Base-by-base conservation (phyloP, 176 grass and related monocot genomes). In the Rhynchospora breviuscula region DNA sequence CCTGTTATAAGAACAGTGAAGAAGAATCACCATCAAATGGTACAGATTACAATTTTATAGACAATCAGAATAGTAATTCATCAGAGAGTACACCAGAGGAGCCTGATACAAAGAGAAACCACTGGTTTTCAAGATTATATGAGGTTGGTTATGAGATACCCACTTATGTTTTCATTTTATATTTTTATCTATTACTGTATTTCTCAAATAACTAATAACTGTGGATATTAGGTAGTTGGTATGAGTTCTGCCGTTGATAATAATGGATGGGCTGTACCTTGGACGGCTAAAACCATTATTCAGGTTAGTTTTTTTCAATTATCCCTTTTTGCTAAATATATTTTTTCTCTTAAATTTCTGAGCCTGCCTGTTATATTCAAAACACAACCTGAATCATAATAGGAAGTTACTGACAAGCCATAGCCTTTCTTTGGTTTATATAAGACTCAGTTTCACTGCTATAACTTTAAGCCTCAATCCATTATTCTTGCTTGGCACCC, bases 241-340 rank as follows among this genome's bases (percentile, higher is more conserved):
- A 87, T 7, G 59, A 72, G 87, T 74, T 87, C 85, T 29, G 73
- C 52, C 85, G 85, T 97, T 64, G 85, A 84, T 83, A 85, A 23
- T 45, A 59, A 87, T 68, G 72, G 79, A 58, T 97, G 94, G 94
- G 53, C 78, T 7, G 91, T 93, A 86, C 91, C 89, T 68, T 97
- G 91, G 94, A 93, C 89, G 31, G 91, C 89, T 25, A 63, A 91
- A 91, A 93, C 89, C 79, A 93, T 97, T 90, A 82, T 90, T 78
- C 91, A 97, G 91, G 94, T 93, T 83, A 62, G 45, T 77, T 89
- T 47, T 46, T n/a, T 87, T 85, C 7, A 71, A 46, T 52, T 63
- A 25, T 64, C 62, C 57, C 76, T 77, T 77, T 81, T 7, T 54
- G 23, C 2, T 25, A 52, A 6, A 60, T 61, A 10, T 48, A 43